Conservation (phyloP, 768 basidiomycete species). For the Suillus americanus region DNA sequence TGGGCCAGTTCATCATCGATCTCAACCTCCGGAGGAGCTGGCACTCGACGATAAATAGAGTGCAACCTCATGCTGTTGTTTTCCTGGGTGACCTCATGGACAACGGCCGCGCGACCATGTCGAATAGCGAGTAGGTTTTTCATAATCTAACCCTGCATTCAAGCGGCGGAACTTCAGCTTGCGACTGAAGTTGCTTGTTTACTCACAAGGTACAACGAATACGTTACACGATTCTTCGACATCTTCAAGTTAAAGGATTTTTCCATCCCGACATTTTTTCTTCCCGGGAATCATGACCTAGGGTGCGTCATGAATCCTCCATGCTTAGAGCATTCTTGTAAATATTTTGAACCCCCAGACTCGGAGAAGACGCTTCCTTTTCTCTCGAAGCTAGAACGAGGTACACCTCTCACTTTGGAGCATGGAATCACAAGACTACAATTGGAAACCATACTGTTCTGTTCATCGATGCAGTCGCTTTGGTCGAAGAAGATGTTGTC, state of each 20-base stretch:
- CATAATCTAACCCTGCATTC: not conserved
- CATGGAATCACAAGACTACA: conserved; percentile 59
- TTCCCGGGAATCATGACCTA: conserved; percentile 92
- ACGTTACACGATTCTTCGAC: conserved; percentile 62
- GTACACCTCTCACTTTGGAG: conserved; percentile 76
- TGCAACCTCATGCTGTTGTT: conserved; percentile 69
- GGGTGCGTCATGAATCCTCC: conserved; percentile 46
- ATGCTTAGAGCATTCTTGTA: conserved; percentile 9
- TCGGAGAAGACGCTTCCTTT: conserved; percentile 29
- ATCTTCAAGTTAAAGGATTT: conserved; percentile 58
- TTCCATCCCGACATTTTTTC: conserved; percentile 57
- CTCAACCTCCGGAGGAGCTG: conserved; percentile 85
- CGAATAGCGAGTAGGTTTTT: conserved; percentile 63
- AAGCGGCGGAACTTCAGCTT: not conserved
- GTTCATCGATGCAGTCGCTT: conserved; percentile 69
- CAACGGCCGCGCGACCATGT: conserved; percentile 66
- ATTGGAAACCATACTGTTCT: conserved; percentile 74
- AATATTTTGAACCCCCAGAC: conserved; percentile 17
- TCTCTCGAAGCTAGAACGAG: conserved; percentile 49
- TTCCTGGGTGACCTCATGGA: conserved; percentile 96
- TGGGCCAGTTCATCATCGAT: conserved; percentile 71
- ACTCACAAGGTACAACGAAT: conserved; percentile 65
- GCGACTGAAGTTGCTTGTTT: conserved; percentile 9
- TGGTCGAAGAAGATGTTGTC: conserved; percentile 71
- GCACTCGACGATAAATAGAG: conserved; percentile 54